Conservation (phyloP, 257 asterid genomes). For the Leptodermis oblonga region DNA sequence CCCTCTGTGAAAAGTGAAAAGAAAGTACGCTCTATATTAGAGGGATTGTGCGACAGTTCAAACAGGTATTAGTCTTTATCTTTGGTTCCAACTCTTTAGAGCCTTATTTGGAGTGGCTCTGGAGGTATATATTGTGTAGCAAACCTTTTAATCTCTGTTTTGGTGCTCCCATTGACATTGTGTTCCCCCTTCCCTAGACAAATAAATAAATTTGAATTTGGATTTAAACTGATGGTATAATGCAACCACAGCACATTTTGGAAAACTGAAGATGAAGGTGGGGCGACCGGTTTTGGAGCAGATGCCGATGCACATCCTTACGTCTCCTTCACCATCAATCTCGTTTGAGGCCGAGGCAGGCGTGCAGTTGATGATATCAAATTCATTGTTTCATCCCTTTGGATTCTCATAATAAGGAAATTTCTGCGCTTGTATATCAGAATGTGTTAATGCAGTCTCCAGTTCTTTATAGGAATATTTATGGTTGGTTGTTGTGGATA, state of each 20-base stretch:
- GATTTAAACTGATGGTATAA: slow-evolving; percentile 11
- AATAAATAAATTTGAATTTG: background rate
- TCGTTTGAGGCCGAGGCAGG: slow-evolving; percentile 36
- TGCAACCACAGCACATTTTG: slow-evolving; percentile 67
- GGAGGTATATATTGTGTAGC: background rate
- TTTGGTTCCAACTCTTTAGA: background rate
- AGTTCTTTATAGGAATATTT: background rate
- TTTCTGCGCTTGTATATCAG: slow-evolving; percentile 5
- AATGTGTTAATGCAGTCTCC: slow-evolving; percentile 2
- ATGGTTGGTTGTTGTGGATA: background rate
- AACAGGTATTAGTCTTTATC: slow-evolving; percentile 52
- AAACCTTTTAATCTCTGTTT: background rate
- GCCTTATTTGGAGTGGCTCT: background rate
- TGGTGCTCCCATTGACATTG: background rate
- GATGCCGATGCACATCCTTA: slow-evolving; percentile 76
- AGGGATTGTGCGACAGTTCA: slow-evolving; percentile 63
- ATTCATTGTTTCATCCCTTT: slow-evolving; percentile 7
- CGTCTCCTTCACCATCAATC: slow-evolving; percentile 88
- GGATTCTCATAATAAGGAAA: slow-evolving; percentile 2
- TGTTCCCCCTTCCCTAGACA: background rate
- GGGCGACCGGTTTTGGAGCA: slow-evolving; percentile 59
- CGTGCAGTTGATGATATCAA: background rate
- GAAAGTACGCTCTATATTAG: slow-evolving; percentile 78
- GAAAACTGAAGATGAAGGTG: slow-evolving; percentile 83
- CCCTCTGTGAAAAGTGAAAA: slow-evolving; percentile 82